Percentiles rank a stretch among this genome's conserved stretches.
phyloP scores from a whole-genome alignment of 768 basidiomycete genomes.

The Suillus subaureus region DNA sequence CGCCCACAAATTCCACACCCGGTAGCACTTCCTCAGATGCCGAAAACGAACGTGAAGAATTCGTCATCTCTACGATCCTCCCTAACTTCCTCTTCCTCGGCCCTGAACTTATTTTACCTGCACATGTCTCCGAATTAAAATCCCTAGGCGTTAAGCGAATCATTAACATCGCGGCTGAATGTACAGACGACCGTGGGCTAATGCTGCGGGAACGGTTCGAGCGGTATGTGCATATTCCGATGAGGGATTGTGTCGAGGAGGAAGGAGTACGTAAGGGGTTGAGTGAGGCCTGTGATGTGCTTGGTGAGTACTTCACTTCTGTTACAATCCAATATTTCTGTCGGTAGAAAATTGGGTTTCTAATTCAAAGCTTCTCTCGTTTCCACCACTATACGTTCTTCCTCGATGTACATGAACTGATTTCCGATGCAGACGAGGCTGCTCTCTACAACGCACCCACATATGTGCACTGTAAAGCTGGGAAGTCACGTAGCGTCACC shows the following conservation, averaged over 20 bases:
- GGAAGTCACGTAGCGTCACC: slow-evolving; percentile 93
- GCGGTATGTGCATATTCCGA: slow-evolving; percentile 83
- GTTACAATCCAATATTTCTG: background rate
- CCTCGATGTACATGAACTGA: slow-evolving; percentile 5
- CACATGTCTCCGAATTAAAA: slow-evolving; percentile 76
- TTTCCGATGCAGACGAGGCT: slow-evolving; percentile 72
- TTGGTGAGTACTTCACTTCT: slow-evolving; percentile 61
- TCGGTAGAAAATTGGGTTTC: background rate
- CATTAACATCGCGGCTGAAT: slow-evolving; percentile 90
- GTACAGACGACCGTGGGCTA: slow-evolving; percentile 75
- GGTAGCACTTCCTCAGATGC: slow-evolving; percentile 20
- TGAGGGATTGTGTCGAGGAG: slow-evolving; percentile 96
- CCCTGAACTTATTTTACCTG: slow-evolving; percentile 75
- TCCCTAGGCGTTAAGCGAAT: slow-evolving; percentile 82
- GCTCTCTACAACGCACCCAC: slow-evolving; percentile 85
- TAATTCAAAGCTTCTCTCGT: slow-evolving; percentile 6
- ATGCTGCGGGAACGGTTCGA: slow-evolving; percentile 72
- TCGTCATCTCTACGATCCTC: slow-evolving; percentile 88
- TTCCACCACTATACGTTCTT: slow-evolving; percentile 10
- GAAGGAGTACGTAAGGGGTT: slow-evolving; percentile 83
- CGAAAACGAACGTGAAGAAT: slow-evolving; percentile 58
- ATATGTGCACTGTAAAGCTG: slow-evolving; percentile 96
- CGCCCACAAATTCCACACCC: slow-evolving; percentile 57
- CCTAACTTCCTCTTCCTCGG: slow-evolving; percentile 91
- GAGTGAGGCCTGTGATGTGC: slow-evolving; percentile 79